Evolutionary conservation across 2,329 filamentous ascomycete species (phyloP), one percentile per base, ranked within the genome.

Genomic region (Aspergillus spinulosporus): DNA sequence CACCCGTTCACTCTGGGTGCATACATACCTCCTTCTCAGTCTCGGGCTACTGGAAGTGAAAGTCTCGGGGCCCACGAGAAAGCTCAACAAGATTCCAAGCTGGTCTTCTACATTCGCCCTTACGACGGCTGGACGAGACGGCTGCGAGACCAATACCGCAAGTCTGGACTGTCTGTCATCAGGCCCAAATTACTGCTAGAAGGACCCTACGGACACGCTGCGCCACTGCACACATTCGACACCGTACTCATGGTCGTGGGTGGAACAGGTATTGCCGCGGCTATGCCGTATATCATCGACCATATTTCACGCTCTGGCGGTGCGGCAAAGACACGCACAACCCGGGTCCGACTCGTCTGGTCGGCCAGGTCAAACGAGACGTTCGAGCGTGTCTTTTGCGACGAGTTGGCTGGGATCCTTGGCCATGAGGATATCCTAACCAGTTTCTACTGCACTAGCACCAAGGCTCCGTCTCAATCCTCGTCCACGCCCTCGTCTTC

Each of bases 1-100:
- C 80, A 82, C 57, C 79, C 79, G 1, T 81, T 82, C 62, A 76
- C 32, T 5, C 46, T 49, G 2, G 46, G 8, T 4, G 11, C 46
- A 12, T 36, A 8, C 37, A 6, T 28, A 5, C 21, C 40, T 37
- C 9, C 34, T 37, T 12, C 11, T 34, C 32, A 6, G 11, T 7
- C 8, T 26, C 7, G 12, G 26, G 32, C 5, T 14, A 21, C 21
- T 21, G 21, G 21, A 21, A 21, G 21, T 21, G 21, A 21, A 21
- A 21, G 21, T 21, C 21, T 21, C 21, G 21, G 21, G 21, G 21
- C 46, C n/a, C 4, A 2, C 32, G 3, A 4, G 5, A 14, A 6
- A 15, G 15, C 9, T 21, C 2, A 4, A 47, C 7, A 34, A 48
- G 15, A 2, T 3, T 14, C 7, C 2, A 39, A 49, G 9, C 12